phyloP scores from a whole-genome alignment of 805 yeast species.

The Wickerhamomyces queroliae region DNA sequence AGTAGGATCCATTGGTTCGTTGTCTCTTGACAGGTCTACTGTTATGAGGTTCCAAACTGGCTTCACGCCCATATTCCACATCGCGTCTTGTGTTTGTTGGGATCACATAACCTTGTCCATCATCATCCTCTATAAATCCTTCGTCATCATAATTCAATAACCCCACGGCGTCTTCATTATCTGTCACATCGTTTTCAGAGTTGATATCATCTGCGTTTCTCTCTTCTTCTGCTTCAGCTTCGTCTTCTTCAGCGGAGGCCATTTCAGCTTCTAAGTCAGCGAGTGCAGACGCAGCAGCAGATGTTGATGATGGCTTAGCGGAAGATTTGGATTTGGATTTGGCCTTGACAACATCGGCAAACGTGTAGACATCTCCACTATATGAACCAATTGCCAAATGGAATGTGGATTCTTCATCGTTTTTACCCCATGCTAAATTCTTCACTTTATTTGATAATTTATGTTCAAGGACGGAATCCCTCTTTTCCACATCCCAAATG shows the following conservation, averaged over 20 bases:
- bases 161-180: constrained; percentile 17
- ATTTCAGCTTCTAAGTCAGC: constrained; percentile 14
- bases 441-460: constrained; percentile 22
- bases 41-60: background rate
- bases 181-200: constrained; percentile 16
- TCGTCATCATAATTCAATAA: constrained; percentile 36
- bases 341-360: constrained; percentile 22
- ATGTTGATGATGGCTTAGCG: background rate
- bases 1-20: background rate
- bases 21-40: constrained; percentile 6
- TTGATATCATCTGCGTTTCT: constrained; percentile 23
- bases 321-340: constrained; percentile 5
- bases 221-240: constrained; percentile 20
- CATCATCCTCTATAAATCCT: constrained; percentile 61
- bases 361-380: constrained; percentile 33
- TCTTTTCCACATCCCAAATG: constrained; percentile 47
- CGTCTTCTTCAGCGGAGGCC: constrained; percentile 24
- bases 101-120: constrained; percentile 41
- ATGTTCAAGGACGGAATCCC: constrained; percentile 27
- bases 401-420: constrained; percentile 12
- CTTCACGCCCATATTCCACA: constrained; percentile 7
- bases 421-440: constrained; percentile 30
- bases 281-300: constrained; percentile 3
- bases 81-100: constrained; percentile 13
- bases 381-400: constrained; percentile 30